Base-by-base conservation (phyloP, 2,329 filamentous ascomycete genomes). In the Xylariaceae sp. region DNA sequence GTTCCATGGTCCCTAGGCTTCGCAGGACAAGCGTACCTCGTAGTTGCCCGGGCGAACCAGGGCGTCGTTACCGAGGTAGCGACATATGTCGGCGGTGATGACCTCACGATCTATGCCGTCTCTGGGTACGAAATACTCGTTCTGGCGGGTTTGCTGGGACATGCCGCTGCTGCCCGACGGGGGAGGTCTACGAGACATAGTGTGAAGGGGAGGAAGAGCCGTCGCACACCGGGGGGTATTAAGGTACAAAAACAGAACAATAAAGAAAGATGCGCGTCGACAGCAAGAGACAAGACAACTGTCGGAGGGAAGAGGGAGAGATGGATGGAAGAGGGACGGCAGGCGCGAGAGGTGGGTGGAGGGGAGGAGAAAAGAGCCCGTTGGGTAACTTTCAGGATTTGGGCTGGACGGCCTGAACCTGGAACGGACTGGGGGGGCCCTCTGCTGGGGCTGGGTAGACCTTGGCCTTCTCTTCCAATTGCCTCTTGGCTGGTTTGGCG, bases 31-130 rank as follows among this genome's bases (percentile, higher is more conserved):
- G 53, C 60, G 50, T 80, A 90, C 87, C 80, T 88, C 83, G 71
- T 88, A 87, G 63, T 81, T 83, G 64, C 86, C 86, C 54, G 87
- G 88, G 66, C 86, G 85, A 67, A 90, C 88, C 64, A 89, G 80
- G 61, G 88, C 88, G 76, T 92, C 88, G 70, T 90, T 90, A 66
- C 88, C 88, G 62, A 92, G 80, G 69, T 90, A 92, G 67, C 88
- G 87, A 75, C 88, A 91, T 60, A 92, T 90, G 69, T 92, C 88
- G 68, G 87, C 86, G 58, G 89, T 89, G 72, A 92, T 90, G 64
- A 92, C 88, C 71, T 92, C 88, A 63, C 88, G 84, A 69, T 89
- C 87, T 71, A 92, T 92, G 67, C 88, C 88, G 71, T 90, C 86
- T 65, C 86, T 83, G 42, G 87, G 86, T 50, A 91, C 84, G 70